These are phyloP conservation scores for Stagonosporopsis vannaccii DNA, from an alignment of 2,329 filamentous ascomycete species.

Conservation along the genomic window DNA sequence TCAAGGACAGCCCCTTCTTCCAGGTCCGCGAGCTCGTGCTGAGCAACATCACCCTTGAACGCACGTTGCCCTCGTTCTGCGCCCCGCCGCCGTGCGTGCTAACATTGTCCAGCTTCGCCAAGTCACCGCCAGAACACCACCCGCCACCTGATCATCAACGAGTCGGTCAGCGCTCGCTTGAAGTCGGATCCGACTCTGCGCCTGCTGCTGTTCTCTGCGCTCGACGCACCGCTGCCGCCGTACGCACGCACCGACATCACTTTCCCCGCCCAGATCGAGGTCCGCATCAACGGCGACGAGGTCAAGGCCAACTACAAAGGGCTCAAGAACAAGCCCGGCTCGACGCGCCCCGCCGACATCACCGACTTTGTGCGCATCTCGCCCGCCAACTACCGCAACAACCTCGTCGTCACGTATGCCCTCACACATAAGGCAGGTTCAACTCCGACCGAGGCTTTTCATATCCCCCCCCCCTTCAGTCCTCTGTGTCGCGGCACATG, in stretches of 20 bases:
- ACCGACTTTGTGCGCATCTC: conserved; percentile 77
- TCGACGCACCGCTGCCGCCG: conserved; percentile 56
- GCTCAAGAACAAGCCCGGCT: conserved; percentile 94
- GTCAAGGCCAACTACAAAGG: conserved; percentile 93
- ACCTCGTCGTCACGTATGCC: conserved; percentile 87
- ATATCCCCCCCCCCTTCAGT: background rate
- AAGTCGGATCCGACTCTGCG: conserved; percentile 68
- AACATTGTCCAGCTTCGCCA: conserved; percentile 60
- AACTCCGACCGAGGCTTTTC: conserved; percentile 31
- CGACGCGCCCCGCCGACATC: conserved; percentile 91
- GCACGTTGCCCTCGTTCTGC: conserved; percentile 67
- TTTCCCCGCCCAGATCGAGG: conserved; percentile 91
- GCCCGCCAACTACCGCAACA: conserved; percentile 74
- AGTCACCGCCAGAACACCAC: conserved; percentile 65
- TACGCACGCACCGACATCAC: conserved; percentile 69
- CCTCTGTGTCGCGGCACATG: background rate
- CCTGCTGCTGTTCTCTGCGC: conserved; percentile 84
- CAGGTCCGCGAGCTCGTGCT: conserved; percentile 68
- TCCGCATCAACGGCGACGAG: conserved; percentile 87
- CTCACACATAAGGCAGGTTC: conserved; percentile 80
- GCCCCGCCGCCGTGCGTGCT: too few species aligned
- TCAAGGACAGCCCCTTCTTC: conserved; percentile 70
- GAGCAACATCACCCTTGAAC: conserved; percentile 71
- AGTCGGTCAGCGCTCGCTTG: conserved; percentile 63
- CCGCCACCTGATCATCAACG: conserved; percentile 65